These are phyloP conservation scores for Psilocybe subaeruginosa DNA, from an alignment of 768 basidiomycete species.

Conservation along the genomic window DNA sequence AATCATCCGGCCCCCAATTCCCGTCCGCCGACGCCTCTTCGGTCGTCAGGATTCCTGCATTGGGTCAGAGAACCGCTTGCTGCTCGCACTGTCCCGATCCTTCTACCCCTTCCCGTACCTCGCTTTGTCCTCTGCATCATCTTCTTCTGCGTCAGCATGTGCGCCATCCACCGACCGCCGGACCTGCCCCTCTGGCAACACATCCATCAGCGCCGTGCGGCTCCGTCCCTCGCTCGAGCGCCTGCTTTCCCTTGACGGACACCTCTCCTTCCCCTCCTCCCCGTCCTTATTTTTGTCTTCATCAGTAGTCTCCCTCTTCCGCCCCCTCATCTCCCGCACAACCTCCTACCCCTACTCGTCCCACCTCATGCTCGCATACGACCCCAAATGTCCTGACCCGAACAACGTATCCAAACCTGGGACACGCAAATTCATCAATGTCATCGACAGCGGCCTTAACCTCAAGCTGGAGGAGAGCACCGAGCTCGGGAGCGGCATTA, in stretches of 20 bases:
- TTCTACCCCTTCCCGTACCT: neutral
- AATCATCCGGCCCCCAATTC: slow-evolving; percentile 32
- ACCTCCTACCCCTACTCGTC: slow-evolving; percentile 42
- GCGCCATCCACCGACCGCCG: slow-evolving; percentile 18
- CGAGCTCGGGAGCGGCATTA: slow-evolving; percentile 14
- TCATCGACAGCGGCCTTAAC: slow-evolving; percentile 23
- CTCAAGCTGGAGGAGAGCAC: slow-evolving; percentile 41
- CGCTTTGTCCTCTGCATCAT: neutral
- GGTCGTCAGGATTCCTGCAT: slow-evolving; percentile 46
- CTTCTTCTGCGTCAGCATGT: slow-evolving; percentile 5
- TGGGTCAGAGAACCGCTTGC: slow-evolving; percentile 21
- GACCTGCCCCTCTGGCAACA: slow-evolving; percentile 54
- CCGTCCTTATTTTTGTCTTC: slow-evolving; percentile 19
- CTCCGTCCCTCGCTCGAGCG: slow-evolving; percentile 52
- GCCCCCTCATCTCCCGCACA: slow-evolving; percentile 46
- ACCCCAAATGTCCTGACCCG: slow-evolving; percentile 3
- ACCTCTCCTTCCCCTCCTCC: slow-evolving; percentile 42
- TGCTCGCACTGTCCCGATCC: neutral
- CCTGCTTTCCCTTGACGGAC: slow-evolving; percentile 44
- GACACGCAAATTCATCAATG: slow-evolving; percentile 23
- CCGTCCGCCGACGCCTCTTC: slow-evolving; percentile 60
- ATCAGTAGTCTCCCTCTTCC: slow-evolving; percentile 15
- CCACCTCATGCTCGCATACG: slow-evolving; percentile 23
- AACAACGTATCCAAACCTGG: neutral
- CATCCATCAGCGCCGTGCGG: slow-evolving; percentile 55